A percentile compares a stretch with the other conserved stretches of the same genome.
Evolutionary conservation across 129 eudicot genomes (phyloP).

Genomic region (Helianthus tuberosus): DNA sequence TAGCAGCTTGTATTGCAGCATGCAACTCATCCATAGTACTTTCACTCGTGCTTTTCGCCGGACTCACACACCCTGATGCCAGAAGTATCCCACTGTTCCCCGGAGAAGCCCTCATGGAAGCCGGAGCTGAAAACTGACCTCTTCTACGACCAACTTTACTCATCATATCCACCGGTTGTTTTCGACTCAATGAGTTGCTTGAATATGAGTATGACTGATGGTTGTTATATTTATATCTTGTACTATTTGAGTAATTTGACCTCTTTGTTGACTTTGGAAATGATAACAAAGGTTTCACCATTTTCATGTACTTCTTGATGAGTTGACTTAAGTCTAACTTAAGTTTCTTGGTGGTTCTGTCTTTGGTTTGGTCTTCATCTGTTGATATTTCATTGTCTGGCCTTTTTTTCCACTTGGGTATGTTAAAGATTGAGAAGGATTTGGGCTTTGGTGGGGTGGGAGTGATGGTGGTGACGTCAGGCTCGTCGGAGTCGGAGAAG

Average conservation of each 20-base stretch:
- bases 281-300: slow-evolving; percentile 66
- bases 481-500: slow-evolving; percentile 31
- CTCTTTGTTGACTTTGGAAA: slow-evolving; percentile 40
- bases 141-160: slow-evolving; percentile 31
- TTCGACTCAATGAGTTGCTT: slow-evolving; percentile 40
- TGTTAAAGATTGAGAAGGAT: slow-evolving; percentile 65
- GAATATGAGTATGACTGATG: slow-evolving; percentile 62
- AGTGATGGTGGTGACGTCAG: not conserved
- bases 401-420: slow-evolving; percentile 65
- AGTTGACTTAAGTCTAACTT: slow-evolving; percentile 59
- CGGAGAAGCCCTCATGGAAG: slow-evolving; percentile 80
- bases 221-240: slow-evolving; percentile 12
- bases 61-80: slow-evolving; percentile 37
- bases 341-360: slow-evolving; percentile 39
- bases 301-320: slow-evolving; percentile 68
- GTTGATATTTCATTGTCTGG: slow-evolving; percentile 29
- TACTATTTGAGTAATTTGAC: not conserved
- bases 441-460: slow-evolving; percentile 51
- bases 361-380: slow-evolving; percentile 29
- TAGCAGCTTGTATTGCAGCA: slow-evolving; percentile 96
- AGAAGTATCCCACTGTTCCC: slow-evolving; percentile 65
- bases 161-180: not conserved
- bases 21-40: slow-evolving; percentile 94
- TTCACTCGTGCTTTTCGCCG: slow-evolving; percentile 49
- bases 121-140: slow-evolving; percentile 82